Evolutionary conservation across 129 eudicot genomes (phyloP).

Genomic region (Flaveria linearis): DNA sequence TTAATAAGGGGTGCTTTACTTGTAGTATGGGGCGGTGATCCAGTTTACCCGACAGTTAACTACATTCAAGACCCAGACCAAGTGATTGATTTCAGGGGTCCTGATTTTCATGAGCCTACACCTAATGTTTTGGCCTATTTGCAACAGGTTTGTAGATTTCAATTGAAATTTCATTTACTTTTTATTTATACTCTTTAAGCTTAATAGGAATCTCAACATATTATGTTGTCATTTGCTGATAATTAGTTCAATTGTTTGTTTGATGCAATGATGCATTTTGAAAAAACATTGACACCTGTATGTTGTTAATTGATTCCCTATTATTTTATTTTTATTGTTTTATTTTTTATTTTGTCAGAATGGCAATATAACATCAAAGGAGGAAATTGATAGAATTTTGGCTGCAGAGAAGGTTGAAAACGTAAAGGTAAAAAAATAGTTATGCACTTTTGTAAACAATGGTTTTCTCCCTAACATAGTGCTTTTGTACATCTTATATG

Average conservation of each 20-base stretch:
- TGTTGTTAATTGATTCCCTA: slow-evolving; percentile 14
- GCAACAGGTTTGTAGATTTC: slow-evolving; percentile 67
- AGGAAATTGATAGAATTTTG: slow-evolving; percentile 72
- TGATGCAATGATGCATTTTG: slow-evolving; percentile 1
- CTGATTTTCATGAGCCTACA: slow-evolving; percentile 96
- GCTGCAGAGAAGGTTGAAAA: slow-evolving; percentile 75
- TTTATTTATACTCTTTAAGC: neutral
- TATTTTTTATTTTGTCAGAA: slow-evolving; percentile 46
- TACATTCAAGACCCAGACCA: slow-evolving; percentile 94
- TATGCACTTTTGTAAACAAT: slow-evolving; percentile 6
- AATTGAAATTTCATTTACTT: neutral
- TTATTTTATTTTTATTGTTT: neutral
- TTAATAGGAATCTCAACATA: neutral
- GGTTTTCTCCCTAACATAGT: neutral
- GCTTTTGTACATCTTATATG: slow-evolving; percentile 22
- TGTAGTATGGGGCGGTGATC: slow-evolving; percentile 99
- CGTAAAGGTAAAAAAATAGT: slow-evolving; percentile 55
- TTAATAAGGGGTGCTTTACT: slow-evolving; percentile 10
- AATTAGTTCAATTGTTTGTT: neutral
- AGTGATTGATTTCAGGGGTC: slow-evolving; percentile 89
- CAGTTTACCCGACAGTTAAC: slow-evolving; percentile 95
- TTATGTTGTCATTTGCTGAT: neutral
- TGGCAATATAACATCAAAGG: slow-evolving; percentile 78
- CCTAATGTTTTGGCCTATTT: slow-evolving; percentile 76
- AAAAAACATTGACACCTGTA: slow-evolving; percentile 13